phyloP scores from a whole-genome alignment of 495 filamentous ascomycete species.

The Hypoxylon perforatum region DNA sequence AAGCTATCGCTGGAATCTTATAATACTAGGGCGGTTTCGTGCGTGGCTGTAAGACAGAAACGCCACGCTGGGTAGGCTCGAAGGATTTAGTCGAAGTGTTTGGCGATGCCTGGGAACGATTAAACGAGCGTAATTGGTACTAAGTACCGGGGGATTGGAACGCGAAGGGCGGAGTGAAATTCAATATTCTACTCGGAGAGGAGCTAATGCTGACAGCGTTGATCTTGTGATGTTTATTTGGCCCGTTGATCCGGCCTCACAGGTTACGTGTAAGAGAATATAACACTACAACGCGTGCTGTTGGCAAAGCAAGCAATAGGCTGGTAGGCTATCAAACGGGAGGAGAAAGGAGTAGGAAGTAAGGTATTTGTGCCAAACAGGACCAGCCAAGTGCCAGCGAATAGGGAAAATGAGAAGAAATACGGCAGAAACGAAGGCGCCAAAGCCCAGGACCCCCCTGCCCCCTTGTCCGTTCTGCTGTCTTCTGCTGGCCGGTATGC shows the following conservation, averaged over 20 bases:
- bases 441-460: not conserved
- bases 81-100: slow-evolving; percentile 19
- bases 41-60: slow-evolving; percentile 19
- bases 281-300: slow-evolving; percentile 21
- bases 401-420: slow-evolving; percentile 2
- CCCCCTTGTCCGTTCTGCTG: not conserved
- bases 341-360: not conserved
- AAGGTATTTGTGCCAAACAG: not conserved
- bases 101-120: slow-evolving; percentile 11
- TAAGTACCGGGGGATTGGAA: slow-evolving; percentile 56
- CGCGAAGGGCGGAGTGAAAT: slow-evolving; percentile 15
- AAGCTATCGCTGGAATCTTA: slow-evolving; percentile 27
- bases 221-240: slow-evolving; percentile 30
- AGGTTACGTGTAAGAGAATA: slow-evolving; percentile 6
- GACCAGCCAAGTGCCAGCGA: not conserved
- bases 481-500: not conserved
- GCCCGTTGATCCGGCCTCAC: slow-evolving; percentile 21
- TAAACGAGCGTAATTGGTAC: slow-evolving; percentile 72
- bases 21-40: slow-evolving; percentile 16
- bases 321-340: slow-evolving; percentile 3
- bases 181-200: slow-evolving; percentile 10
- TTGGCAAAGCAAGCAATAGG: not conserved
- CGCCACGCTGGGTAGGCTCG: slow-evolving; percentile 12
- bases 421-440: slow-evolving; percentile 1
- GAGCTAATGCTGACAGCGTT: slow-evolving; percentile 25